These are phyloP conservation scores for Phytophthora melonis DNA, from an alignment of 352 stramenopile genomes.

Conservation along the genomic window DNA sequence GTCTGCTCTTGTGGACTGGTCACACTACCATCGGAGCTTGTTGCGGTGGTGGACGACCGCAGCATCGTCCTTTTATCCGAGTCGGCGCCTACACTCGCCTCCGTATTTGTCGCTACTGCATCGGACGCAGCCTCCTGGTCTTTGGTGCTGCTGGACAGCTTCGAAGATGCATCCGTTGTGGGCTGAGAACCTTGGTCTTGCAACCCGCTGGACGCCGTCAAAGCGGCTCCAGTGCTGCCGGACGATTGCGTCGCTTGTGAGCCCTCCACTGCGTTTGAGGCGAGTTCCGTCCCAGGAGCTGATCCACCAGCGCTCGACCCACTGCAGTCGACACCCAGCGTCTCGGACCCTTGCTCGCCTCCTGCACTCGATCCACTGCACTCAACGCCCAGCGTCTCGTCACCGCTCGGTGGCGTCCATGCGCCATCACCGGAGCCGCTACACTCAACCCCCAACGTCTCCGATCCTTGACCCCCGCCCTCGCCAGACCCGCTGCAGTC, in stretches of 20 bases:
- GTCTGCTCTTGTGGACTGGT: background rate
- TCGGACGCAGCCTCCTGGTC: background rate
- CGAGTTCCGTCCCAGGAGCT: background rate
- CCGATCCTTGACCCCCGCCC: background rate
- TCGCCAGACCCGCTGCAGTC: too few relatives aligned
- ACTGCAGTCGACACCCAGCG: background rate
- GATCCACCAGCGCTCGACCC: background rate
- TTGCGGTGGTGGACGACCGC: background rate
- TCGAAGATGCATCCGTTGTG: background rate
- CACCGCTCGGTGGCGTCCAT: background rate
- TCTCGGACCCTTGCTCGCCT: background rate
- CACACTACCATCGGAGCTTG: background rate
- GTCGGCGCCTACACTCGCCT: constrained; percentile 2
- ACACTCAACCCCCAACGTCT: background rate
- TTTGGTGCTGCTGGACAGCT: background rate
- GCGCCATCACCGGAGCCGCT: background rate
- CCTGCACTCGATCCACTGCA: constrained; percentile 2
- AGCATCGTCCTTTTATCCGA: background rate
- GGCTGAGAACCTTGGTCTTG: background rate
- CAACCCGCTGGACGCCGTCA: background rate
- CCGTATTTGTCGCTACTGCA: background rate
- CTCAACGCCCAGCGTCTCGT: constrained; percentile 3
- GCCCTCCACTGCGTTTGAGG: background rate
- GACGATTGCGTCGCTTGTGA: background rate
- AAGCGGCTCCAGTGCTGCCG: background rate